Conservation (phyloP, 805 yeast genomes). For the Candida namnaoensis region DNA sequence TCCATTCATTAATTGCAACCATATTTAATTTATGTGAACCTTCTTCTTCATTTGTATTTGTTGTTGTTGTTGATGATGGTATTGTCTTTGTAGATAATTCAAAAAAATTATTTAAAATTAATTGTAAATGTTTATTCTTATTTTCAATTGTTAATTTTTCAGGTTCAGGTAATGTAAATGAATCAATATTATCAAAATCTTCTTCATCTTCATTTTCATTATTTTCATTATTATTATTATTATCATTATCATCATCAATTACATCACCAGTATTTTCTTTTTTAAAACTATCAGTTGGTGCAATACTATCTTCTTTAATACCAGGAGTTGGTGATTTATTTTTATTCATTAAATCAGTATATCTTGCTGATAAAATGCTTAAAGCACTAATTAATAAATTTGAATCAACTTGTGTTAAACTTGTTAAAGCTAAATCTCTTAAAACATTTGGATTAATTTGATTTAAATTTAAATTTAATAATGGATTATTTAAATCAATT, state of each 20-base stretch:
- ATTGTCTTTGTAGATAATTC: constrained; percentile 26
- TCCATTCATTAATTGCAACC: constrained; percentile 39
- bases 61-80: no score
- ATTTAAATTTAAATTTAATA: constrained; percentile 63
- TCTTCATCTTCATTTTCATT: constrained; percentile 18
- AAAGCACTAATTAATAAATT: constrained; percentile 54
- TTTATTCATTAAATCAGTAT: constrained; percentile 34
- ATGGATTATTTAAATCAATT: constrained; percentile 49
- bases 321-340: constrained; percentile 2
- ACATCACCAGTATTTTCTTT: constrained; percentile 10
- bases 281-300: constrained; percentile 2
- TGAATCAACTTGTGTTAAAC: constrained; percentile 47
- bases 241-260: constrained; percentile 20
- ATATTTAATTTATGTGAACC: constrained; percentile 16
- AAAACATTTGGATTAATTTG: constrained; percentile 58
- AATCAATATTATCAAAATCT: constrained; percentile 22
- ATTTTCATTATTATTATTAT: constrained; percentile 5
- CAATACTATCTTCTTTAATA: no score
- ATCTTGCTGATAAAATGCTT: constrained; percentile 61
- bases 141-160: constrained; percentile 38
- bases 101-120: constrained; percentile 54
- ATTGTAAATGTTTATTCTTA: constrained; percentile 46
- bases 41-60: constrained; percentile 6
- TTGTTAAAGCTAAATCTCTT: constrained; percentile 54
- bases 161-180: constrained; percentile 54